A percentile compares a stretch with the other conserved stretches of the same genome.
Evolutionary conservation across 192 early-diverging fungal species (phyloP).

Genomic region (Coemansia sp.): DNA sequence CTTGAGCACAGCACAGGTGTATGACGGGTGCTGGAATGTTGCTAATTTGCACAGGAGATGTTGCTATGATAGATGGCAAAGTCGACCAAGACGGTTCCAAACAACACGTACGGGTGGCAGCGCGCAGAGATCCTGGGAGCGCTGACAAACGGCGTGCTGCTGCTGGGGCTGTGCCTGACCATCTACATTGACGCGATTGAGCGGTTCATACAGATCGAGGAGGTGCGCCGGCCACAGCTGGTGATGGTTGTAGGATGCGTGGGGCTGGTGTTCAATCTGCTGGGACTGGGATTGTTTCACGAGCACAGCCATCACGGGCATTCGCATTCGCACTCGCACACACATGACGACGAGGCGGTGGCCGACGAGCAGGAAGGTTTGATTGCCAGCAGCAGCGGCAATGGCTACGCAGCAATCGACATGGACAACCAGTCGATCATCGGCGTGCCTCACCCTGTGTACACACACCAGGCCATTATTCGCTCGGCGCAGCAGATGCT

Average conservation of each 20-base stretch:
- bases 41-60: neutral
- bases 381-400: conserved; percentile 9
- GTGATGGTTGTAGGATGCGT: conserved; percentile 78
- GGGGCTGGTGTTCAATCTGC: conserved; percentile 74
- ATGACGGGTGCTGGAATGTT: neutral
- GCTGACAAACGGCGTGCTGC: conserved; percentile 86
- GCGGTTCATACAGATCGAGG: conserved; percentile 71
- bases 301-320: conserved; percentile 65
- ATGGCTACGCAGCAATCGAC: conserved; percentile 18
- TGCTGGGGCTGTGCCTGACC: conserved; percentile 89
- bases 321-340: conserved; percentile 43
- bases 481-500: conserved; percentile 49
- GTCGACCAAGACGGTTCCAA: conserved; percentile 58
- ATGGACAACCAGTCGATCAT: conserved; percentile 52
- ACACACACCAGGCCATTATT: conserved; percentile 57
- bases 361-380: conserved; percentile 36
- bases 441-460: conserved; percentile 56
- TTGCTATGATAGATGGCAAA: conserved; percentile 56
- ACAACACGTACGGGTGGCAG: conserved; percentile 87
- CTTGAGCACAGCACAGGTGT: neutral
- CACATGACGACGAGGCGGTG: conserved; percentile 41
- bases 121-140: conserved; percentile 91
- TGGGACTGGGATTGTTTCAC: conserved; percentile 82
- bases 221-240: conserved; percentile 67
- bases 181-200: conserved; percentile 85